Evolutionary conservation across 2,329 filamentous ascomycete genomes (phyloP).

Genomic region (Xylaria sp.): DNA sequence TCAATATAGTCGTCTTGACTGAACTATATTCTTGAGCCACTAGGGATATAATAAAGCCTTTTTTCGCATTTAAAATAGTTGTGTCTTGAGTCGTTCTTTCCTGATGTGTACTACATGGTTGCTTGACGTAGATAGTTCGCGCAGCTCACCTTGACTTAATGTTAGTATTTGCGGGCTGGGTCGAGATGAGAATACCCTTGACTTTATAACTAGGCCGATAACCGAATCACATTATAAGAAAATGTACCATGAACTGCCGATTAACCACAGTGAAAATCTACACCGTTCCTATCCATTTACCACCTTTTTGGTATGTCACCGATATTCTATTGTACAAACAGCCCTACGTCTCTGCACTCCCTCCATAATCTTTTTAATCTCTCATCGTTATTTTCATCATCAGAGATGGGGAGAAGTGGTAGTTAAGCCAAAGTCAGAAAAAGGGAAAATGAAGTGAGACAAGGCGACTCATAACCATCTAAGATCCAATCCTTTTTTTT

Average conservation of each 20-base stretch:
- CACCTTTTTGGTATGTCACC: background rate
- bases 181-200: background rate
- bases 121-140: background rate
- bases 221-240: background rate
- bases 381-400: background rate
- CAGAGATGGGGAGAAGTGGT: background rate
- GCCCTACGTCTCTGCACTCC: background rate
- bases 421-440: background rate
- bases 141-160: background rate
- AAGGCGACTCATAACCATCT: background rate
- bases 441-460: background rate
- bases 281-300: background rate
- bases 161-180: background rate
- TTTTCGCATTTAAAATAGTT: conserved; percentile 1
- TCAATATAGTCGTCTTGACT: background rate
- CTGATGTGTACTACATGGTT: background rate
- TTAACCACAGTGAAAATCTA: background rate
- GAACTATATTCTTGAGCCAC: conserved; percentile 1
- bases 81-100: background rate
- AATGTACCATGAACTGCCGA: background rate
- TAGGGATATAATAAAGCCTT: conserved; percentile 15
- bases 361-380: background rate
- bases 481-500: background rate
- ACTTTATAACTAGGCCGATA: background rate
- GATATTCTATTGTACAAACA: conserved; percentile 18